Conservation (phyloP, 2,329 filamentous ascomycete species). For the Aureobasidium melanogenum region DNA sequence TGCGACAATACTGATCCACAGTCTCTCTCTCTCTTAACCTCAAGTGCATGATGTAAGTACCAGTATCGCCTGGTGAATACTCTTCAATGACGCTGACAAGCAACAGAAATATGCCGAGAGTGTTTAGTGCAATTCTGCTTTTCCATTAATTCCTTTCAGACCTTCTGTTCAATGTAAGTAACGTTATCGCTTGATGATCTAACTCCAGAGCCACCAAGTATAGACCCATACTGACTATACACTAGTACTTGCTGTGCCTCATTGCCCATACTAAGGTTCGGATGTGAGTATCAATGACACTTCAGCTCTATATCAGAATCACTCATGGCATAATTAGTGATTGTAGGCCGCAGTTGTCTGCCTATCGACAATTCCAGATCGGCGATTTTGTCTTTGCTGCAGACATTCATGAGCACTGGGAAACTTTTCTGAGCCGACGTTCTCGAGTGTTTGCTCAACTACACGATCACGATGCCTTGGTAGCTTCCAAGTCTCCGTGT, state of each 20-base stretch:
- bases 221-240: too few species aligned
- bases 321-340: background rate
- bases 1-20: background rate
- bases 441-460: background rate
- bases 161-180: background rate
- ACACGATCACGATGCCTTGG: background rate
- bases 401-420: background rate
- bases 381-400: background rate
- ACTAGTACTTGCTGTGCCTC: background rate
- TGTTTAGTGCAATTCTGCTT: too few species aligned
- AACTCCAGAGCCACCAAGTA: too few species aligned
- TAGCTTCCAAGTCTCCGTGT: background rate
- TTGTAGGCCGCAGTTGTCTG: background rate
- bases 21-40: background rate
- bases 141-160: background rate
- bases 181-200: background rate
- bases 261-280: background rate
- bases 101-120: background rate
- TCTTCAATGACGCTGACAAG: background rate
- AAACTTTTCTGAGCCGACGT: background rate
- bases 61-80: background rate
- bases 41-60: background rate
- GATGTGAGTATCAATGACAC: background rate
- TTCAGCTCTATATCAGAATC: background rate
- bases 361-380: background rate